Conservation (phyloP, 169 alveolate genomes). For the Plasmodium berghei region DNA sequence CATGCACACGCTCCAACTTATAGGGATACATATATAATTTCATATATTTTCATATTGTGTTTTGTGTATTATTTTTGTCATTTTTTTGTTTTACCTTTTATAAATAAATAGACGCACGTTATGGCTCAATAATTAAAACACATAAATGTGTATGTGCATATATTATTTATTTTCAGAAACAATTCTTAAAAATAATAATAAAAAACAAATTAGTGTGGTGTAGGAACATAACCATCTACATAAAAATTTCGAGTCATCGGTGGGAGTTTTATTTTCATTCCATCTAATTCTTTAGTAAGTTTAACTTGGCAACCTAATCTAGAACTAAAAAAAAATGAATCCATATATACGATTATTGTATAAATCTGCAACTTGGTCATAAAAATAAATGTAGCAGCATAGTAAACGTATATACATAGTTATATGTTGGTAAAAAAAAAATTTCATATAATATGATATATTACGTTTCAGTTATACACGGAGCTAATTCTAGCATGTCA, state of each 20-base stretch:
- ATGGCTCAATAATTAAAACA: background rate
- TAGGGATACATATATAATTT: background rate
- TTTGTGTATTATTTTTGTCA: background rate
- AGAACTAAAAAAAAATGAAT: conserved; percentile 80
- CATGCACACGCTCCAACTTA: background rate
- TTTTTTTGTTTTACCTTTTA: background rate
- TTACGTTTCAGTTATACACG: conserved; percentile 95
- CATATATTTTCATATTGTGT: too few relatives aligned
- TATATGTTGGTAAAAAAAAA: background rate
- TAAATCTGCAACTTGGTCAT: background rate
- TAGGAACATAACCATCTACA: conserved; percentile 96
- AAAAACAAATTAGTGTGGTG: conserved; percentile 89
- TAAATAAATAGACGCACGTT: background rate
- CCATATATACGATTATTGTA: background rate
- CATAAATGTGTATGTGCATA: background rate
- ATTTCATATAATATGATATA: background rate
- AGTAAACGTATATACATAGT: background rate
- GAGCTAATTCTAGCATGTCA: conserved; percentile 96
- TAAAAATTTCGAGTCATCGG: conserved; percentile 93
- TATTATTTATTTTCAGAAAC: background rate
- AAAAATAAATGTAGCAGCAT: too few relatives aligned
- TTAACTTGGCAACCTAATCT: conserved; percentile 95
- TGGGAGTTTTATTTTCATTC: conserved; percentile 91
- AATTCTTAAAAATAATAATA: conserved; percentile 14
- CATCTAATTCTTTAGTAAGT: conserved; percentile 88